Evolutionary conservation across 208 protist genomes (phyloP), one percentile per base, ranked within the genome.

Genomic region (Leishmania lainsoni): DNA sequence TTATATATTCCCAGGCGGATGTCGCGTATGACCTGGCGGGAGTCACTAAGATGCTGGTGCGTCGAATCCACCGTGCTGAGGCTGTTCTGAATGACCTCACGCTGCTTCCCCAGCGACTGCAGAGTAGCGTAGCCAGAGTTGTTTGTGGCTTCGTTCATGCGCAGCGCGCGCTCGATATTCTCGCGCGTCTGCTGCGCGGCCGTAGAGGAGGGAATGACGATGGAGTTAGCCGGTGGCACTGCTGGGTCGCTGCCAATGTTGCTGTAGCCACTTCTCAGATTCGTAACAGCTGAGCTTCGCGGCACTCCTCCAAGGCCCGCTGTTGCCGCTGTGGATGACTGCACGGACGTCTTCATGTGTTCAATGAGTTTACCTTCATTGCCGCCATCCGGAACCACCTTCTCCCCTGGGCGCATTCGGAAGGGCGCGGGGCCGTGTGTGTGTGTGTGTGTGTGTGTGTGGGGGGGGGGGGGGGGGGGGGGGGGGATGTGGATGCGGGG

Each of bases 1-100:
- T 91, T 92, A 75, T 93, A 96, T 56, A 96, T 89, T 14, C 85
- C 66, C 83, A 91, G 87, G 65, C 92, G 92, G 78, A 96, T 93
- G 65, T 89, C 83, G 26, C 82, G 90, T 84, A 96, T 94, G 1
- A 89, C 84, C 76, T 87, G 81, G 8, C 87, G 87, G 1, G 90
- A 90, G 45, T 90, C 91, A 32, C 79, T 65, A 54, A 94, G 84
- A 66, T 93, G 84, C 58, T 83, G 81, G 8, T 87, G 90, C 5
- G 91, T 93, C 22, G 68, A 82, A 10, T 90, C 89, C 14, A 92
- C 89, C 0, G 83, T 89, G 16, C 84, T 26, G 6, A 96, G 79
- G 70, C 88, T 92, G 71, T 90, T 83, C 76, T 87, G 85, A 58
- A 96, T 93, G 3, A 87, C 90, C 79, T 96, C 93, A 1, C 86